phyloP scores from a whole-genome alignment of 2,329 filamentous ascomycete species.

The Colletotrichum sp. region DNA sequence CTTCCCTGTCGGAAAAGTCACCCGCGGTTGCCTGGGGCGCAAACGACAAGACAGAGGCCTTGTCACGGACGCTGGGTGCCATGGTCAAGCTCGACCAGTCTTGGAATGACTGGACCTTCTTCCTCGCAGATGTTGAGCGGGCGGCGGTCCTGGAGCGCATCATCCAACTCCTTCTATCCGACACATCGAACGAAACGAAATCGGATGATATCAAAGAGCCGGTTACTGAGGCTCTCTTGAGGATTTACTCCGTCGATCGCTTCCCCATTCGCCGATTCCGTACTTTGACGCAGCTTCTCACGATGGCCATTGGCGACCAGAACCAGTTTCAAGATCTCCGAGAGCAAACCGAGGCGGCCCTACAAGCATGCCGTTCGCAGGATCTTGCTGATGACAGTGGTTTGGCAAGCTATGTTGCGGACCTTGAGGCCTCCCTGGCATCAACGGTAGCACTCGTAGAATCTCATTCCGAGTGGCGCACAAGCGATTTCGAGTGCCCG shows the following conservation, averaged over 20 bases:
- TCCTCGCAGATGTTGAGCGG: constrained; percentile 56
- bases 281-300: constrained; percentile 53
- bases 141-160: constrained; percentile 66
- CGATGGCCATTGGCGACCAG: constrained; percentile 51
- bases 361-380: constrained; percentile 38
- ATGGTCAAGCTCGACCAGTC: constrained; percentile 64
- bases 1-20: constrained; percentile 52
- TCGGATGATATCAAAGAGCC: constrained; percentile 42
- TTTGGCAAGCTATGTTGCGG: constrained; percentile 50
- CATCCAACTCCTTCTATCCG: constrained; percentile 52
- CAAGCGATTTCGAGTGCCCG: constrained; percentile 37
- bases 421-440: constrained; percentile 50
- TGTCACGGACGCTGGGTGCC: constrained; percentile 65
- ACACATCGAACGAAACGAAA: constrained; percentile 35
- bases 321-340: constrained; percentile 43
- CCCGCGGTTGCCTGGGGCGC: constrained; percentile 59
- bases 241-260: constrained; percentile 52
- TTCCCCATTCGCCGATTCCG: constrained; percentile 60
- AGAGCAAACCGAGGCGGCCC: constrained; percentile 41
- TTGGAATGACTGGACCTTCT: constrained; percentile 61
- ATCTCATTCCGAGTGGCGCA: constrained; percentile 33
- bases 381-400: constrained; percentile 49
- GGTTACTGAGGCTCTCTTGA: constrained; percentile 51
- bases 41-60: constrained; percentile 51
- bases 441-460: constrained; percentile 50